Percentiles rank a stretch among this genome's conserved stretches.
Conservation (phyloP, 2,329 filamentous ascomycete species). For the Aspergillus hiratsukae region DNA sequence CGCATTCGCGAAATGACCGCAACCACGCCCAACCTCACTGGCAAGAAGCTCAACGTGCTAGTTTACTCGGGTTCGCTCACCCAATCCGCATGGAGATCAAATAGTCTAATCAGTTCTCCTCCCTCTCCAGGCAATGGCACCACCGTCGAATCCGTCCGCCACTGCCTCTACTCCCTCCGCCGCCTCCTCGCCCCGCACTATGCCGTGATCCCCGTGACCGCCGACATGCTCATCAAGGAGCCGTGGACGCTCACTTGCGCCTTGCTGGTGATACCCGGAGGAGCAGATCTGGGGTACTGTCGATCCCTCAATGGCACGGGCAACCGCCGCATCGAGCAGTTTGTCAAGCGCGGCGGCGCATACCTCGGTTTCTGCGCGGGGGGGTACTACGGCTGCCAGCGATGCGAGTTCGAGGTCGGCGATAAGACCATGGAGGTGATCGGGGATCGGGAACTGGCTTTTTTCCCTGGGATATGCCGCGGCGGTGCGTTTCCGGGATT, state of each 20-base stretch:
- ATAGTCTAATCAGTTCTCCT: conserved; percentile 21
- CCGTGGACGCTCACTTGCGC: conserved; percentile 87
- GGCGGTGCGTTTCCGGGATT: conserved; percentile 88
- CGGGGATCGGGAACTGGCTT: conserved; percentile 76
- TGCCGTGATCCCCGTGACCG: conserved; percentile 80
- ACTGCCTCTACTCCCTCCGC: conserved; percentile 81
- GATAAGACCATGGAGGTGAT: conserved; percentile 77
- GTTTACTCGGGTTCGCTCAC: conserved; percentile 73
- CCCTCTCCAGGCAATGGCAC: conserved; percentile 67
- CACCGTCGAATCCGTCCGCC: conserved; percentile 81
- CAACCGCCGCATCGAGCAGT: conserved; percentile 78
- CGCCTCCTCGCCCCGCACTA: conserved; percentile 85
- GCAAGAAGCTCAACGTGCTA: conserved; percentile 75
- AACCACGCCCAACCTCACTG: conserved; percentile 48
- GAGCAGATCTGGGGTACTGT: conserved; percentile 91
- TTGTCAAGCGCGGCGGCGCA: conserved; percentile 75
- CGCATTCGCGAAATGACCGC: conserved; percentile 19
- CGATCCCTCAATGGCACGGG: conserved; percentile 80
- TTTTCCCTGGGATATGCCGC: conserved; percentile 82
- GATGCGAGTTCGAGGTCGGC: conserved; percentile 90
- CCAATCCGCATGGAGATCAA: conserved; percentile 21
- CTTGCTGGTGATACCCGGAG: conserved; percentile 85
- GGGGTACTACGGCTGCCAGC: conserved; percentile 77
- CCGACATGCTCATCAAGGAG: conserved; percentile 77
- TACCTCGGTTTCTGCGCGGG: conserved; percentile 94